Conservation (phyloP, 2,329 filamentous ascomycete species). For the Keithomyces neogunnii region DNA sequence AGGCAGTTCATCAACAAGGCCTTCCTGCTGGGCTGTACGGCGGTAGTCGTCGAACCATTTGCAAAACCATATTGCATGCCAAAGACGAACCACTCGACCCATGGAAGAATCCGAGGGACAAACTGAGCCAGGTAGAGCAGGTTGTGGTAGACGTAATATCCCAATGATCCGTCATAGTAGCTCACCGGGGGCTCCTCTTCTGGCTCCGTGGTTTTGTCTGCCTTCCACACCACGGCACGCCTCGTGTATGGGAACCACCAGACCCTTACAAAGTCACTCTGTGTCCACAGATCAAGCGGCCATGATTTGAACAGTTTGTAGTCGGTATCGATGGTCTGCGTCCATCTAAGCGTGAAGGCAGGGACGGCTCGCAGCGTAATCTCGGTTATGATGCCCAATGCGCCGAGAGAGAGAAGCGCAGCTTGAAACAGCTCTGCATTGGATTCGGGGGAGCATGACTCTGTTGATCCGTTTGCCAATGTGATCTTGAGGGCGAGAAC, state of each 20-base stretch:
- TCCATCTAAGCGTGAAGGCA: conserved; percentile 79
- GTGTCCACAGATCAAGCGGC: conserved; percentile 69
- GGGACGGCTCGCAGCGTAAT: conserved; percentile 76
- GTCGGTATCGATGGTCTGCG: conserved; percentile 68
- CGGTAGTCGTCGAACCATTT: conserved; percentile 58
- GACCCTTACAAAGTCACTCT: conserved; percentile 80
- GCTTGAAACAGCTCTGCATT: conserved; percentile 80
- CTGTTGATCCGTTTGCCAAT: conserved; percentile 67
- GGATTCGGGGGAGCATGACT: conserved; percentile 59
- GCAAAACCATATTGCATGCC: conserved; percentile 94
- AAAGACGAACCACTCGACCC: conserved; percentile 94
- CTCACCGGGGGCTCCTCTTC: conserved; percentile 50
- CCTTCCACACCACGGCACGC: conserved; percentile 81
- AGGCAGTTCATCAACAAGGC: conserved; percentile 94
- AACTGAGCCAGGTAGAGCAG: conserved; percentile 74
- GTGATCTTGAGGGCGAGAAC: conserved; percentile 70
- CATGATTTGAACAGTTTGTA: conserved; percentile 61
- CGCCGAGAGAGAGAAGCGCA: conserved; percentile 77
- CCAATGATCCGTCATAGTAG: conserved; percentile 75
- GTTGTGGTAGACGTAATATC: conserved; percentile 88
- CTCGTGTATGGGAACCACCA: conserved; percentile 98
- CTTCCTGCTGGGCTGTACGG: conserved; percentile 68
- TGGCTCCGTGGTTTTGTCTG: conserved; percentile 64
- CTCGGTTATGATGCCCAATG: conserved; percentile 83
- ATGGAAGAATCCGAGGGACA: conserved; percentile 70